Conservation (phyloP, 768 basidiomycete species). For the Auriscalpium orientale region DNA sequence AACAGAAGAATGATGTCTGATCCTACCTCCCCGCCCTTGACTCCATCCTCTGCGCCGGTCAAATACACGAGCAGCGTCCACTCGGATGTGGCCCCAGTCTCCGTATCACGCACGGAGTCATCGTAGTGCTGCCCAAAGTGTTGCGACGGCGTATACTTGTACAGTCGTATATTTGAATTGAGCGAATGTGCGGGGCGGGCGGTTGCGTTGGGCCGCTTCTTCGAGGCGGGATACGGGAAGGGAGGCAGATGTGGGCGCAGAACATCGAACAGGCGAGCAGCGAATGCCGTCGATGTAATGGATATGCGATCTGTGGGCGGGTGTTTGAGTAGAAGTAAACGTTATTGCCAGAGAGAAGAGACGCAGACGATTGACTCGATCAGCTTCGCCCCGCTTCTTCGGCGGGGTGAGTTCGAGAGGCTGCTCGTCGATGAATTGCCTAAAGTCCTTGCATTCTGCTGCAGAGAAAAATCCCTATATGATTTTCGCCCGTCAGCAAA, state of each 20-base stretch:
- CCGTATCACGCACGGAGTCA: conserved; percentile 52
- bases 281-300: conserved; percentile 50
- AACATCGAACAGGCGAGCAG: conserved; percentile 39
- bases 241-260: conserved; percentile 52
- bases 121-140: conserved; percentile 76
- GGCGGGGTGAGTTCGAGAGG: conserved; percentile 62
- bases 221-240: conserved; percentile 37
- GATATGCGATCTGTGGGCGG: conserved; percentile 49
- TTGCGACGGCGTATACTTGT: conserved; percentile 56
- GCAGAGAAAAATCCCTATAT: conserved; percentile 47
- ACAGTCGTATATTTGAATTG: conserved; percentile 70
- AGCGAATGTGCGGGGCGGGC: conserved; percentile 44
- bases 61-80: conserved; percentile 76
- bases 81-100: conserved; percentile 58
- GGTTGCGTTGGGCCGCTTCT: conserved; percentile 18
- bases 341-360: neutral
- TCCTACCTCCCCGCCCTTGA: conserved; percentile 60
- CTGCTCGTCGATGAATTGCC: conserved; percentile 50
- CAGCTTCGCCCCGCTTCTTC: conserved; percentile 67
- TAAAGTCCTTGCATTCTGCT: conserved; percentile 53
- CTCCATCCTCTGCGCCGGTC: conserved; percentile 63
- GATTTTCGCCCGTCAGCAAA: neutral
- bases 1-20: neutral
- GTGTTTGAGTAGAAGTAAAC: neutral
- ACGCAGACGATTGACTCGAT: conserved; percentile 57